Conservation (phyloP, 257 asterid genomes). For the Forsythia suspensa region DNA sequence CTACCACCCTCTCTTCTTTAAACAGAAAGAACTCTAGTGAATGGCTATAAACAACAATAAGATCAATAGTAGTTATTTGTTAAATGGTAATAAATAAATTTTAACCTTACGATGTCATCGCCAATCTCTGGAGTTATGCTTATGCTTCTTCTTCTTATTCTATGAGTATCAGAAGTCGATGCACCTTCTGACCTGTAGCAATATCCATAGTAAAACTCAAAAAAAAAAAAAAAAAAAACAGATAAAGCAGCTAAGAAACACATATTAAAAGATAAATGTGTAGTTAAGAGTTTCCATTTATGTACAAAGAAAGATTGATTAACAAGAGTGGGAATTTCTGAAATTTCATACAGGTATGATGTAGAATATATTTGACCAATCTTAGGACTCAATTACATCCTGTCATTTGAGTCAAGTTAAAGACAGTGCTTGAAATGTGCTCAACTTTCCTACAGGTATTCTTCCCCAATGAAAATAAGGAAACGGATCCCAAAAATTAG, state of each 20-base stretch:
- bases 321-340: not conserved
- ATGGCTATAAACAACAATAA: not conserved
- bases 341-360: not conserved
- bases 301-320: too few relatives aligned
- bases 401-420: not conserved
- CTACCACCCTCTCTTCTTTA: not conserved
- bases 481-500: too few relatives aligned
- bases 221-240: too few relatives aligned
- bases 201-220: conserved; percentile 4
- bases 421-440: not conserved
- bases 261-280: not conserved
- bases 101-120: conserved; percentile 95
- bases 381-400: not conserved
- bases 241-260: conserved; percentile 11
- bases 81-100: conserved; percentile 22
- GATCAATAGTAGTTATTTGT: too few relatives aligned
- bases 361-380: not conserved
- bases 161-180: conserved; percentile 71
- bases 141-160: conserved; percentile 87
- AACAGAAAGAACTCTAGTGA: not conserved
- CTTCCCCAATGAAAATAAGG: too few relatives aligned
- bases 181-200: conserved; percentile 88
- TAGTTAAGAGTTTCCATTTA: not conserved
- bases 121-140: conserved; percentile 95
- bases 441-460: not conserved